Evolutionary conservation across 78 protist species (phyloP), one percentile per base, ranked within the genome.

Genomic region (Paulinella micropora): DNA sequence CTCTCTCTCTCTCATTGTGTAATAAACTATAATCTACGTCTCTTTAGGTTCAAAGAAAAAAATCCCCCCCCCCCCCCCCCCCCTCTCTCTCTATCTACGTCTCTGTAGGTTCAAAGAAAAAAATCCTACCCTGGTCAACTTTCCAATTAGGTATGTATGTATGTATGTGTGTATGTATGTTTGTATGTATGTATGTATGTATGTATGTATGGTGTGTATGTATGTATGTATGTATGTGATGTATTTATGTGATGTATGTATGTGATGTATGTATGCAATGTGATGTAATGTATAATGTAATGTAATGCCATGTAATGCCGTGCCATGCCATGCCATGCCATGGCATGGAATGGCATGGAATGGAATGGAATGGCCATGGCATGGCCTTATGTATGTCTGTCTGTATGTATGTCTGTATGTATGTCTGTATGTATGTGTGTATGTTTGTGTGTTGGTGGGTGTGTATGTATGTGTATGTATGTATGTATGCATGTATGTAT

Each of bases 121-220:
- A 81, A 81, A 81, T 29, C 84, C 84, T 3, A 81, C 84, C 34
- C 15, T 81, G 84, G 84, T 81, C 26, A 81, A 81, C 84, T 81
- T 81, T 81, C 84, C 84, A 29, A 15, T 81, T 81, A 31, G 28
- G 28, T 32, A 15, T 81, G 26, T 15, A 81, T 15, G 28, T 81
- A 29, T 3, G 37, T 9, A 15, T 29, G 29, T 81, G 28, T 32
- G 84, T 81, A 81, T 29, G 23, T 81, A 81, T 31, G 34, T 15
- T 4, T 9, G 28, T 31, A 81, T 3, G 84, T 15, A 81, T 23
- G 73, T 51, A 51, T 51, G 15, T 51, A 51, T 51, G 73, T 51
- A n/a, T n/a, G n/a, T n/a, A n/a, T n/a, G n/a, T 81, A 81, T 81
- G 28, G 28, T 32, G 38, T 81, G 26, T 15, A 81, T 15, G 28